These are phyloP conservation scores for Clonostachys rhizophaga DNA, from an alignment of 2,329 filamentous ascomycete species.

Conservation along the genomic window DNA sequence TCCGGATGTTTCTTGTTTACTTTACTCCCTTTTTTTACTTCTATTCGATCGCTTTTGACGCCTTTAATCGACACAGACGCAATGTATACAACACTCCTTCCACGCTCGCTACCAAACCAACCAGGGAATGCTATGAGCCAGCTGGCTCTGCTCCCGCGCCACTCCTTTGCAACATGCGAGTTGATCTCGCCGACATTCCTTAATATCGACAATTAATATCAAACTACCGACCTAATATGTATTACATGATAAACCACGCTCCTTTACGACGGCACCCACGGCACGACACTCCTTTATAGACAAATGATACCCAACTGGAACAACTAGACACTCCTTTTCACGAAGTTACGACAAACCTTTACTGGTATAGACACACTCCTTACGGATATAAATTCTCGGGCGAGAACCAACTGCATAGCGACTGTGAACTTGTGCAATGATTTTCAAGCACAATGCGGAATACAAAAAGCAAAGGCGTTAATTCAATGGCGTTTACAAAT, in stretches of 20 bases:
- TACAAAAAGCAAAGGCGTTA: constrained; percentile 17
- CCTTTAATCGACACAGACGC: constrained; percentile 21
- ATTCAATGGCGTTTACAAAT: too few relatives aligned
- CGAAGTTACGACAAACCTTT: constrained; percentile 27
- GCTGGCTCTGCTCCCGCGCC: constrained; percentile 8
- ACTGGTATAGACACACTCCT: constrained; percentile 37
- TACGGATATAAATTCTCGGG: constrained; percentile 28
- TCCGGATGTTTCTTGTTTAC: constrained; percentile 4
- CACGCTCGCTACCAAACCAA: constrained; percentile 22
- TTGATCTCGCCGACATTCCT: constrained; percentile 23
- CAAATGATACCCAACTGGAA: constrained; percentile 18
- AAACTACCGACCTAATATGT: constrained; percentile 13
- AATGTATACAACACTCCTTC: constrained; percentile 29
- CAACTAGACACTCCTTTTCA: constrained; percentile 26
- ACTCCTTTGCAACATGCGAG: constrained; percentile 15
- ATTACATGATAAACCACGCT: constrained; percentile 21
- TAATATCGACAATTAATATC: constrained; percentile 9
- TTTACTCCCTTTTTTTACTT: constrained; percentile 8
- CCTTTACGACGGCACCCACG: constrained; percentile 6
- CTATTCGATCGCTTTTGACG: constrained; percentile 1
- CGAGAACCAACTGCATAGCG: constrained; percentile 49
- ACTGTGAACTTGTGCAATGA: constrained; percentile 30
- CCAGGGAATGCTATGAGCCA: neutral
- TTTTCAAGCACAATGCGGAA: constrained; percentile 4
- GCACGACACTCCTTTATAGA: constrained; percentile 18